phyloP scores from a whole-genome alignment of 257 asterid genomes.

The Nicotiana benthamiana region DNA sequence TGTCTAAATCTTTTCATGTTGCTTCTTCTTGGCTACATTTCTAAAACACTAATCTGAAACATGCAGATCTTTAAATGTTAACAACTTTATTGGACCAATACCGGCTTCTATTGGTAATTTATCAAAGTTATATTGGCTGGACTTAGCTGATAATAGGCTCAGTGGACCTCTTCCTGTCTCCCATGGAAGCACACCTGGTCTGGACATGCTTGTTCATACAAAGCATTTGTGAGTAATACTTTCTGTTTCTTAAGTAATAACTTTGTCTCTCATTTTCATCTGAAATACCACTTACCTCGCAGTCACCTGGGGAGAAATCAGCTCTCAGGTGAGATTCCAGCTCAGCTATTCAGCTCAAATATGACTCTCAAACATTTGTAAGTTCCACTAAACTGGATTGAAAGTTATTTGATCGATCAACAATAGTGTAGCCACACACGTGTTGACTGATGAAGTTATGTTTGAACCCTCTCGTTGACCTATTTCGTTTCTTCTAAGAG shows the following conservation, averaged over 20 bases:
- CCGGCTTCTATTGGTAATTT: slow-evolving; percentile 68
- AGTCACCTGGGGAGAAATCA: slow-evolving; percentile 81
- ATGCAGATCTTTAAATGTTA: slow-evolving; percentile 65
- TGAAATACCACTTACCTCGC: slow-evolving; percentile 14
- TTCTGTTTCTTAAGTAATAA: neutral
- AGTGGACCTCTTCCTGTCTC: slow-evolving; percentile 76
- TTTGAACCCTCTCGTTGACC: neutral
- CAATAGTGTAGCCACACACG: neutral
- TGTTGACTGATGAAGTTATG: neutral
- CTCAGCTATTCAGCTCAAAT: slow-evolving; percentile 52
- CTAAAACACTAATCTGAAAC: neutral
- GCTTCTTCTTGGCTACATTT: neutral
- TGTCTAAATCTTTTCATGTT: neutral
- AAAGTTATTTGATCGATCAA: neutral
- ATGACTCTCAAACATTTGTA: slow-evolving; percentile 71
- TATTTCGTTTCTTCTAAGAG: neutral
- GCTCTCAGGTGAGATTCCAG: slow-evolving; percentile 67
- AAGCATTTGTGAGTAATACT: slow-evolving; percentile 60
- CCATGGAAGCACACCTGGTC: slow-evolving; percentile 55
- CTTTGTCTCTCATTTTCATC: slow-evolving; percentile 1
- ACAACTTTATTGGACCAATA: slow-evolving; percentile 62
- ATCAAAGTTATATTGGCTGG: slow-evolving; percentile 64
- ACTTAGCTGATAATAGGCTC: slow-evolving; percentile 75
- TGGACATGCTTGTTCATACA: slow-evolving; percentile 65
- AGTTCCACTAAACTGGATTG: slow-evolving; percentile 22